A percentile compares a stretch with the other conserved stretches of the same genome.
Conservation (phyloP, 2,329 filamentous ascomycete species). For the Phialocephala sp. region DNA sequence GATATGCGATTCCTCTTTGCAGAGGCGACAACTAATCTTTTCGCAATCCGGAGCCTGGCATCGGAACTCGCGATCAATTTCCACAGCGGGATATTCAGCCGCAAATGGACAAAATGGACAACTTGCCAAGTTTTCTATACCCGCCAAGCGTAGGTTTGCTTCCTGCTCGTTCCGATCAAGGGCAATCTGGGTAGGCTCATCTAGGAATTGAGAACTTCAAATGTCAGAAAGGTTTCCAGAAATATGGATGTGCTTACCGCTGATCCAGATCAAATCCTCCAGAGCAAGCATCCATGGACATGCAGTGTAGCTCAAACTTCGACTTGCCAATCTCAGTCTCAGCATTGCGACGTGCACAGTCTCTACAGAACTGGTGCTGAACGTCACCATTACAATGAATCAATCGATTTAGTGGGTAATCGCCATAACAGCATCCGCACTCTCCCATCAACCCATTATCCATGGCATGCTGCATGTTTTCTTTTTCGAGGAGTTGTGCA, state of each 20-base stretch:
- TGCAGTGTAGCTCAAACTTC: slow-evolving; percentile 72
- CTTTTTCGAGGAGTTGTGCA: slow-evolving; percentile 41
- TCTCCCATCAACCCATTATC: slow-evolving; percentile 62
- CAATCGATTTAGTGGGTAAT: slow-evolving; percentile 70
- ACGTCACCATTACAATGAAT: slow-evolving; percentile 64
- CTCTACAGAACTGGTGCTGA: slow-evolving; percentile 66
- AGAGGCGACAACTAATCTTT: slow-evolving; percentile 70
- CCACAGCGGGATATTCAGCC: slow-evolving; percentile 71
- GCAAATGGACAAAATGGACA: slow-evolving; percentile 87
- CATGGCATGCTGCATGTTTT: slow-evolving; percentile 51
- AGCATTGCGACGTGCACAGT: slow-evolving; percentile 69
- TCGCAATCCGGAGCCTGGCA: slow-evolving; percentile 72
- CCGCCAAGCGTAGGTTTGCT: slow-evolving; percentile 70
- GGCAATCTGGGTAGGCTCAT: slow-evolving; percentile 61
- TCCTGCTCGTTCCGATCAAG: slow-evolving; percentile 76
- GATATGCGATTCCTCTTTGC: slow-evolving; percentile 71
- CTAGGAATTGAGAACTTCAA: slow-evolving; percentile 48
- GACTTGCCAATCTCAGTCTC: slow-evolving; percentile 71
- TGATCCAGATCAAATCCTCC: slow-evolving; percentile 64
- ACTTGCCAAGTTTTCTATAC: slow-evolving; percentile 72
- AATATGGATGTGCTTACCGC: slow-evolving; percentile 53
- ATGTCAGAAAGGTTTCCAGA: slow-evolving; percentile 23
- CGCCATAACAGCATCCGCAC: slow-evolving; percentile 75
- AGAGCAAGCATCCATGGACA: slow-evolving; percentile 70
- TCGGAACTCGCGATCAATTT: slow-evolving; percentile 73